Base-by-base conservation (phyloP, 257 asterid genomes). In the Gardenia jasminoides region DNA sequence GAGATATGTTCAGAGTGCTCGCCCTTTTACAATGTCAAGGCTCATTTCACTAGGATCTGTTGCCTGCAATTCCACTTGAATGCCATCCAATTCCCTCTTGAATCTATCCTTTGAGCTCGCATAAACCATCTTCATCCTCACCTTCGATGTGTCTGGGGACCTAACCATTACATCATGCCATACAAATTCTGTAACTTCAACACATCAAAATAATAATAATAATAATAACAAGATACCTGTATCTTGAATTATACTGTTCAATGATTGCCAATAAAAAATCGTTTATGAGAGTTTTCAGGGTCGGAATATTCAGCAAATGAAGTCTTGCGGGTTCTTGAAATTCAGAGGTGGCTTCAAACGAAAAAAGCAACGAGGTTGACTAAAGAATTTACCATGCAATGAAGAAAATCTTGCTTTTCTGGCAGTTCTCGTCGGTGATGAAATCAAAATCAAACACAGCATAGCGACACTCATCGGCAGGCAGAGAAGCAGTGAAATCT, bases 41-140 rank as follows among this genome's bases (percentile, higher is more conserved):
- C 97, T 93, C 98, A 93, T 91, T 83, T 93, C 97, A 81, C 97
- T 93, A 24, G 97, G 96, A 79, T 93, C 97, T 0, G 97, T 92
- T 66, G 94, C 95, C 80, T 92, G 98, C 43, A 92, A 83, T 65
- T 93, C 98, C 73, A 90, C 90, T 80, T 92, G 98, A 74, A 90
- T 91, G 36, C 98, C 97, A 44, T 93, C 96, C 75, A 91, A 79
- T 87, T 93, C 94, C 83, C 94, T 90, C 96, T 93, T 93, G 84
- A 91, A 91, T 83, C 95, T 89, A 80, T 93, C 97, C 84, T 91
- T 93, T 3, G 97, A 90, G 89, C 97, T 93, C 0, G 98, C 98
- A 33, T 91, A 91, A 67, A 93, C 91, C 98, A 91, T 93, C 91
- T 93, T 93, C 95, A 88, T 91, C 83, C 98, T 91, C 88, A 92